These are phyloP conservation scores for Wickerhamiella australiensis DNA, from an alignment of 805 yeast species.

Conservation along the genomic window DNA sequence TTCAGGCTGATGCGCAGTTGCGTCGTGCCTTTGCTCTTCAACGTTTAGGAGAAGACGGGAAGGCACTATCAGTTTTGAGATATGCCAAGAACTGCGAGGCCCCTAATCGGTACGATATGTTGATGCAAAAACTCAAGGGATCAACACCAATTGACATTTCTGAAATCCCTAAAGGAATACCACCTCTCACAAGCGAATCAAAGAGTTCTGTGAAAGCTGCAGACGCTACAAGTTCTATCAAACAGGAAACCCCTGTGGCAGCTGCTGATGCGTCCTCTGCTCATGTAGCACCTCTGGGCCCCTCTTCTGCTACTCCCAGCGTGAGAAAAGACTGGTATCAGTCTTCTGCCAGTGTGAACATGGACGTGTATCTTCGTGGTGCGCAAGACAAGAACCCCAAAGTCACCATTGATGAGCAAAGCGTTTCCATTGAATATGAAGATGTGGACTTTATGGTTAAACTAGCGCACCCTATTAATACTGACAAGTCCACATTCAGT, in stretches of 20 bases:
- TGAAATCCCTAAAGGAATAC: constrained; percentile 10
- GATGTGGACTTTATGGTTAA: constrained; percentile 41
- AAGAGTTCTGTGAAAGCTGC: no score
- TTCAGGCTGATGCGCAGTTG: constrained; percentile 24
- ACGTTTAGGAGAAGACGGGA: constrained; percentile 19
- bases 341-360: constrained; percentile 40
- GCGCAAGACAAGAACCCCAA: constrained; percentile 39
- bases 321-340: constrained; percentile 59
- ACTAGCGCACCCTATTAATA: constrained; percentile 41
- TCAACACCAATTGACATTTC: constrained; percentile 8
- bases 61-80: constrained; percentile 22
- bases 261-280: no score
- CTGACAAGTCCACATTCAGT: constrained; percentile 34
- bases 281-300: no score
- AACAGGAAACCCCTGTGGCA: no score
- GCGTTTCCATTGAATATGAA: constrained; percentile 10
- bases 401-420: constrained; percentile 29
- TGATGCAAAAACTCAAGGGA: constrained; percentile 18
- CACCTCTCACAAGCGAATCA: no score
- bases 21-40: constrained; percentile 26
- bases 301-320: background rate
- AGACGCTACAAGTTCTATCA: no score
- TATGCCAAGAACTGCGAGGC: constrained; percentile 19
- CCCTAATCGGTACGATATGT: constrained; percentile 16
- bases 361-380: constrained; percentile 60